Base-by-base conservation (phyloP, 257 asterid genomes). In the Solanum corneliomulleri region DNA sequence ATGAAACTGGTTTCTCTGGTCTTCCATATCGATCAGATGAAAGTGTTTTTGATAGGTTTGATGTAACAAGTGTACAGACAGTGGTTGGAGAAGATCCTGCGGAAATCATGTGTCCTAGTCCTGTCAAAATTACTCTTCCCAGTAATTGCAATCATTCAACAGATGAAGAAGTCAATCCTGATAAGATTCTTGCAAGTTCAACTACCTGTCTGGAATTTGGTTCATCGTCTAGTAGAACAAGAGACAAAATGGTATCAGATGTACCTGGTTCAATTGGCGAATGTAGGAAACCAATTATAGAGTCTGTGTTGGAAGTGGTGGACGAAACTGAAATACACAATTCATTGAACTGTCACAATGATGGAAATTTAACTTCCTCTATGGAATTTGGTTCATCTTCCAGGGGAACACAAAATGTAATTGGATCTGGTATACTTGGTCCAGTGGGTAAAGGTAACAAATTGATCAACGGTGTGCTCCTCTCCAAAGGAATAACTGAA, bases 1-100 rank as follows among this genome's bases (percentile, higher is more conserved):
- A 62, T 35, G 90, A 88, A 89, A 86, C 86, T 21, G 84, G 66
- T 87, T 85, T 84, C 62, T 47, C 47, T 35, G 89, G 84, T 89
- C 75, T 60, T 76, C 82, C 83, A 23, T 87, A 84, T 74, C 87
- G 44, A 89, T 86, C 88, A 83, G 91, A 45, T 70, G 88, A 80
- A 81, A 86, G 80, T 85, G 66, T 84, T 86, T 70, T 87, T 37
- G 89, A 47, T 88, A 87, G 71, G 68, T 72, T 88, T 85, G 88
- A 83, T 86, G 74, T 74, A 52, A 84, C 77, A 82, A 86, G 75
- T 84, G 70, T 86, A 68, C 84, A 41, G 52, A 69, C 88, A 69
- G 71, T 64, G 83, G 56, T 39, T 5, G 83, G 86, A 80, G 88
- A 83, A 58, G 87, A 77, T 75, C 88, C 86, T 84, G 70, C 75